Evolutionary conservation across 352 stramenopile genomes (phyloP).

Genomic region (Achlya hypogyna): DNA sequence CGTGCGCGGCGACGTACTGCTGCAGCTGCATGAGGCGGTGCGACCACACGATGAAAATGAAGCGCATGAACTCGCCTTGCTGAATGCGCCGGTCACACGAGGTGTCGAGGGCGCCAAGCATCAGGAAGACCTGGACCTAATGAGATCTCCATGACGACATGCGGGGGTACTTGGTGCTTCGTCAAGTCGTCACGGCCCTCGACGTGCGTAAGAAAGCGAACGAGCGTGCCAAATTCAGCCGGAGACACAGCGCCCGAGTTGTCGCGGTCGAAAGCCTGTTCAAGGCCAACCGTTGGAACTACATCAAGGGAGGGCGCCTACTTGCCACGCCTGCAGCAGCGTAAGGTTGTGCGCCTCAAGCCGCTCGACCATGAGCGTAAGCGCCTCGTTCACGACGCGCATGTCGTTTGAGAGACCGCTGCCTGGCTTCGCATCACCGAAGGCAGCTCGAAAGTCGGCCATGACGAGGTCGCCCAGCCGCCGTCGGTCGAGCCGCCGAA

Average conservation of each 20-base stretch:
- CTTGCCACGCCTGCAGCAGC: slow-evolving; percentile 33
- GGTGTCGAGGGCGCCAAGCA: slow-evolving; percentile 40
- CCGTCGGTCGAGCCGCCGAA: slow-evolving; percentile 33
- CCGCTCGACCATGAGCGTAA: slow-evolving; percentile 36
- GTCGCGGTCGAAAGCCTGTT: slow-evolving; percentile 37
- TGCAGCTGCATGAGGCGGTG: slow-evolving; percentile 40
- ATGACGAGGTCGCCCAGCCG: slow-evolving; percentile 31
- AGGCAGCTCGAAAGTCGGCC: slow-evolving; percentile 33
- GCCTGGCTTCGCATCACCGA: slow-evolving; percentile 22
- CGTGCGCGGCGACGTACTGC: slow-evolving; percentile 28
- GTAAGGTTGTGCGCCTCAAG: slow-evolving; percentile 40
- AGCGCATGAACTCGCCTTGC: slow-evolving; percentile 37
- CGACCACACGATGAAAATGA: slow-evolving; percentile 51
- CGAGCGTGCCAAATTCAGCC: slow-evolving; percentile 39
- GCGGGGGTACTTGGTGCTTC: slow-evolving; percentile 28
- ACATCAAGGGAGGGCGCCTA: background rate
- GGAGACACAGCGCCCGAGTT: slow-evolving; percentile 37
- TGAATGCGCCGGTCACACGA: slow-evolving; percentile 36
- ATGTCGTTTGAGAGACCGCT: slow-evolving; percentile 32
- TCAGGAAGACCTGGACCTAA: slow-evolving; percentile 28
- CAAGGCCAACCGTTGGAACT: background rate
- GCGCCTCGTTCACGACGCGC: slow-evolving; percentile 29
- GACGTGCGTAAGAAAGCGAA: slow-evolving; percentile 29
- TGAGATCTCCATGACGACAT: background rate
- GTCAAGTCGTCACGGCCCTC: slow-evolving; percentile 24